phyloP scores from a whole-genome alignment of 345 rosid species.

The Linum trigynum region DNA sequence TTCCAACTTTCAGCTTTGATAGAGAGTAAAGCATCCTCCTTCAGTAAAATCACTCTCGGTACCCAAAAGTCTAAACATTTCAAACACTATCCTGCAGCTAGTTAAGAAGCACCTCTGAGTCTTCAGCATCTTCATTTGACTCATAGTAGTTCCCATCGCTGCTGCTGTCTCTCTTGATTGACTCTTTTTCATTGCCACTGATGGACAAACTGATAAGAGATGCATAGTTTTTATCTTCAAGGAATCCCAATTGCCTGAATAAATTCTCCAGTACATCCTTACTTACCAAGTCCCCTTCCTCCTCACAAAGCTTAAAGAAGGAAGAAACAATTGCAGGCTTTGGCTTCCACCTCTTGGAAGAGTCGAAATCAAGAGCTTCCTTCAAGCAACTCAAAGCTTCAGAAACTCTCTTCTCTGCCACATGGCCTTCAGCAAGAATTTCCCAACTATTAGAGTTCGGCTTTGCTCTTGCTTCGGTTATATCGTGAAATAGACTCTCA shows the following conservation, averaged over 20 bases:
- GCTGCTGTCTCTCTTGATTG: neutral
- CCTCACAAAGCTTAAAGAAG: constrained; percentile 59
- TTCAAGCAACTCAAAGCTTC: constrained; percentile 56
- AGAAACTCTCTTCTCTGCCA: constrained; percentile 33
- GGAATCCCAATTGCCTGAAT: constrained; percentile 48
- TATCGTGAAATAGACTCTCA: constrained; percentile 44
- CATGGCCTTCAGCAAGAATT: constrained; percentile 69
- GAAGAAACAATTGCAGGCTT: constrained; percentile 38
- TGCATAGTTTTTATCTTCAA: constrained; percentile 40
- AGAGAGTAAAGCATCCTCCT: neutral
- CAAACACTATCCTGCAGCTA: constrained; percentile 38
- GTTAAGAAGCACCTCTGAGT: constrained; percentile 31
- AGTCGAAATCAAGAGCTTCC: constrained; percentile 49
- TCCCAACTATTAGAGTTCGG: constrained; percentile 82
- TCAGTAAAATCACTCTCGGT: neutral
- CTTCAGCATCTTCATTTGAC: constrained; percentile 15
- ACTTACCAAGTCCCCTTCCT: constrained; percentile 38
- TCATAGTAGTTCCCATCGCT: constrained; percentile 7
- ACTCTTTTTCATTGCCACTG: constrained; percentile 5
- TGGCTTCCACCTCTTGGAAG: constrained; percentile 64
- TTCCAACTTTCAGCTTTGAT: neutral
- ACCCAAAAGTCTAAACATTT: constrained; percentile 3
- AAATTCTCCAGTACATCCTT: constrained; percentile 45
- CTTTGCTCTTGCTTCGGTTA: constrained; percentile 65
- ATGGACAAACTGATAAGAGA: constrained; percentile 31